phyloP scores from a whole-genome alignment of 495 filamentous ascomycete genomes.

The Bacidia gigantensis region DNA sequence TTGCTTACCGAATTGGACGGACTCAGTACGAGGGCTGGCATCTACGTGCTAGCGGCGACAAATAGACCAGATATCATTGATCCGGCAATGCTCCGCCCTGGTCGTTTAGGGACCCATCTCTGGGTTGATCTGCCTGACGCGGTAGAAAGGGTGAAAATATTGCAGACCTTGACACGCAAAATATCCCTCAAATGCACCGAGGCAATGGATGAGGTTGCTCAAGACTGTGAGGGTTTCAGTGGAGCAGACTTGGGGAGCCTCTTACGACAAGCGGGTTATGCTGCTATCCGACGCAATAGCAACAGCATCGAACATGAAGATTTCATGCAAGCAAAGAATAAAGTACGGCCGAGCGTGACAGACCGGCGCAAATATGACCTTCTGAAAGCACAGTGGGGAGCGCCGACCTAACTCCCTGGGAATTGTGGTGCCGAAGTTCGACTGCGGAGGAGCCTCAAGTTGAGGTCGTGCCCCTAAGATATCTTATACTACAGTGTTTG shows the following conservation, averaged over 20 bases:
- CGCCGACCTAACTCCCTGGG: no score
- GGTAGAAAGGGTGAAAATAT: conserved; percentile 71
- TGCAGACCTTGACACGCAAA: conserved; percentile 62
- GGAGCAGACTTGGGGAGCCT: conserved; percentile 80
- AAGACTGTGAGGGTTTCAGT: conserved; percentile 70
- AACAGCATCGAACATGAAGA: conserved; percentile 53
- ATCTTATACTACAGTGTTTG: no score
- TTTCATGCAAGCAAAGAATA: conserved; percentile 58
- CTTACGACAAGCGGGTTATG: conserved; percentile 61
- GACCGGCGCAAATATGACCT: conserved; percentile 56
- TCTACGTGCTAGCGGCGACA: conserved; percentile 91
- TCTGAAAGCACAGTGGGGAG: conserved; percentile 38
- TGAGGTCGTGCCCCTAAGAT: no score
- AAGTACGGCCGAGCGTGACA: conserved; percentile 69
- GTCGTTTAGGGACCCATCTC: conserved; percentile 74
- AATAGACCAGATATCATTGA: conserved; percentile 96
- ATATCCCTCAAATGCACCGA: conserved; percentile 35
- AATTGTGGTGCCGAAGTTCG: no score
- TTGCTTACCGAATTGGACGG: conserved; percentile 95
- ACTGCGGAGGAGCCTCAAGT: no score
- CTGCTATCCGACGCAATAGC: conserved; percentile 49
- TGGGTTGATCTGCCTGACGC: conserved; percentile 79
- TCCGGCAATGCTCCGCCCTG: conserved; percentile 84
- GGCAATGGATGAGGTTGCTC: conserved; percentile 41
- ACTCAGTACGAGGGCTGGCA: conserved; percentile 62